Evolutionary conservation across 352 stramenopile genomes (phyloP).

Genomic region (Elongisporangium undulatum): DNA sequence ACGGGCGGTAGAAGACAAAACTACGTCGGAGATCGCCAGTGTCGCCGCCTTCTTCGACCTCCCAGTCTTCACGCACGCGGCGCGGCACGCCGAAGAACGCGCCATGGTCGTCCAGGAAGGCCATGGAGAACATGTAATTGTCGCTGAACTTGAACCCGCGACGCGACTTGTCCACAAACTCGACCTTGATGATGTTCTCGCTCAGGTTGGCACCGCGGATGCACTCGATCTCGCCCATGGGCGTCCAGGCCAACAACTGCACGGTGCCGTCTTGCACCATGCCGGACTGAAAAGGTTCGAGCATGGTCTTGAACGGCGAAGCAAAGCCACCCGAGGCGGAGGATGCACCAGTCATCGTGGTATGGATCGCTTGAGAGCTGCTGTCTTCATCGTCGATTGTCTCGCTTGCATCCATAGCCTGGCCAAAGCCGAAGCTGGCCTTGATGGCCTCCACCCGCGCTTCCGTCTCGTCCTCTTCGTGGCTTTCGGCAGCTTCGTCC

Average conservation of each 20-base stretch:
- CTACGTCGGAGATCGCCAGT: constrained; percentile 59
- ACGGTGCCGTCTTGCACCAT: constrained; percentile 40
- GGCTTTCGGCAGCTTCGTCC: constrained; percentile 38
- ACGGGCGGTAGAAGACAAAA: constrained; percentile 79
- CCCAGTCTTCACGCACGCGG: constrained; percentile 57
- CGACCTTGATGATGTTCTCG: constrained; percentile 76
- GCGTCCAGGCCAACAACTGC: constrained; percentile 65
- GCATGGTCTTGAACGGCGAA: constrained; percentile 28
- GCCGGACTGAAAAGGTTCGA: constrained; percentile 66
- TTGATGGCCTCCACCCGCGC: constrained; percentile 79
- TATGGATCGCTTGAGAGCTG: neutral
- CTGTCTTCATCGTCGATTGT: constrained; percentile 16
- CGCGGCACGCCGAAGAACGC: constrained; percentile 69
- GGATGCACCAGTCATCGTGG: neutral
- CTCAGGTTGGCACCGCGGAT: constrained; percentile 61
- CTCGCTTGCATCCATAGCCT: constrained; percentile 13
- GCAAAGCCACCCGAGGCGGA: neutral
- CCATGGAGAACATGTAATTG: constrained; percentile 82
- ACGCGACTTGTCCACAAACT: constrained; percentile 76
- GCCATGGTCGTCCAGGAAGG: constrained; percentile 61
- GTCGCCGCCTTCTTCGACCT: constrained; percentile 20
- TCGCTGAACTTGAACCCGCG: constrained; percentile 85
- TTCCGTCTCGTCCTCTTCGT: constrained; percentile 56
- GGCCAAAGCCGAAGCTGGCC: constrained; percentile 74
- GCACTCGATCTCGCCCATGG: constrained; percentile 74